Evolutionary conservation across 202 grass and related monocot species (phyloP), one percentile per base, ranked within the genome.

Genomic region (Carex arenaria): DNA sequence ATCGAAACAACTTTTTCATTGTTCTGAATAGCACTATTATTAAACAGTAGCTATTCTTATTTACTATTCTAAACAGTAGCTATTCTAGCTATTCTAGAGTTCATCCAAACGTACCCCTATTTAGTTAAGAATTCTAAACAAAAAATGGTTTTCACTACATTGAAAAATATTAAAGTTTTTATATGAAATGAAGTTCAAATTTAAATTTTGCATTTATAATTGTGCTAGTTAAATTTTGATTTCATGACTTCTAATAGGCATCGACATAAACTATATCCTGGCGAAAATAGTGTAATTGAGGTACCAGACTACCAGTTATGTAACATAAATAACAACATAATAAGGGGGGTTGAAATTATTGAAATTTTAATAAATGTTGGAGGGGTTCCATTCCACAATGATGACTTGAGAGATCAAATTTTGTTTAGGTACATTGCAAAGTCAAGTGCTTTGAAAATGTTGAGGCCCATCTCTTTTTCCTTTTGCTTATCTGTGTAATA

Each of bases 351-450:
- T 53, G 2, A 7, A 57, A 36, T 77, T 36, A 57, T 57, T 77
- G 52, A 77, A 54, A 19, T 77, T 77, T n/a, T 18, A 77, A 77
- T 77, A 77, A 57, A 57, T 57, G 31, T 5, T 69, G 38, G 32
- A 40, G 15, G 64, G 15, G 31, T 67, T 28, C 72, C 23, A 31
- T 67, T 28, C 72, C 23, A 31, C 72, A 76, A 34, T 76, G 51
- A 34, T 56, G 11, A 76, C 51, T 77, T 77, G 22, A 57, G 52
- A 36, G 28, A 77, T 31, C 12, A 77, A 77, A 28, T 34, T 36
- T 19, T 36, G 14, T 17, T 56, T 77, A 36, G 72, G 52, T 77
- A 2, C 72, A 77, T 34, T 57, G 72, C 28, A 57, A 76, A 77
- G 28, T 57, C 72, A 32, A 77, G 14, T 9, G 7, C 32, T 75